Percentiles rank a stretch among this genome's conserved stretches.
Evolutionary conservation across 2,329 filamentous ascomycete species (phyloP).

Genomic region (Harringtonia lauricola): DNA sequence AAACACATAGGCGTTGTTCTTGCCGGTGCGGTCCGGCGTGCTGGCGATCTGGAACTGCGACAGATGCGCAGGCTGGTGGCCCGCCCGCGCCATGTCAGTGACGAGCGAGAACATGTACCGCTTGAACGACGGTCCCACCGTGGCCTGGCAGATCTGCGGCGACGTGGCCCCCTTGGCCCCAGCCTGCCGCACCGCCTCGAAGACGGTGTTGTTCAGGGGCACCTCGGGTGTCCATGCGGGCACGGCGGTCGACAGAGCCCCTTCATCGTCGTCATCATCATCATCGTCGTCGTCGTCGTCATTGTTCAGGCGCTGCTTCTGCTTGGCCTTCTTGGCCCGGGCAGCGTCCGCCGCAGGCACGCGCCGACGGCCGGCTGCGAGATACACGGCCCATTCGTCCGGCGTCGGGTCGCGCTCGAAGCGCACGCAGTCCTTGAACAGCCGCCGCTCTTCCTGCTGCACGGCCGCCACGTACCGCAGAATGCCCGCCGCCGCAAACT

Average conservation of each 20-base stretch:
- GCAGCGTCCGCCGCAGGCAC: slow-evolving; percentile 9
- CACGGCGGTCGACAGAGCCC: neutral
- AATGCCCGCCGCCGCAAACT: slow-evolving; percentile 43
- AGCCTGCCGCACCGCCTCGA: slow-evolving; percentile 22
- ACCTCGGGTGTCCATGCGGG: slow-evolving; percentile 21
- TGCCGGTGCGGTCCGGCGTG: slow-evolving; percentile 25
- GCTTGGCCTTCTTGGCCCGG: slow-evolving; percentile 2
- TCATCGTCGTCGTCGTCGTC: slow-evolving; percentile 6
- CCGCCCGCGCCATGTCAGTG: slow-evolving; percentile 18
- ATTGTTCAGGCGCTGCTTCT: slow-evolving; percentile 3
- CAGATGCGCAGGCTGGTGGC: slow-evolving; percentile 28
- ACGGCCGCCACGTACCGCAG: slow-evolving; percentile 46
- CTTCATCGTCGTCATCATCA: slow-evolving; percentile 7
- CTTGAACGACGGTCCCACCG: slow-evolving; percentile 23
- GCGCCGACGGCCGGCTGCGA: slow-evolving; percentile 34
- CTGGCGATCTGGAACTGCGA: slow-evolving; percentile 26
- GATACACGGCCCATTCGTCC: slow-evolving; percentile 44
- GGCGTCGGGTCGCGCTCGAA: slow-evolving; percentile 43
- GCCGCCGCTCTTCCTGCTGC: slow-evolving; percentile 32
- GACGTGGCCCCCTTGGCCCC: slow-evolving; percentile 22
- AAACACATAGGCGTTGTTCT: slow-evolving; percentile 30
- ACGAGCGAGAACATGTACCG: slow-evolving; percentile 23
- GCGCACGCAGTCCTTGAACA: slow-evolving; percentile 53
- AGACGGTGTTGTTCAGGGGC: slow-evolving; percentile 22
- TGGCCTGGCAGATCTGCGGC: slow-evolving; percentile 23